Evolutionary conservation across 768 basidiomycete genomes (phyloP).

Genomic region (Hypholoma fasciculare): DNA sequence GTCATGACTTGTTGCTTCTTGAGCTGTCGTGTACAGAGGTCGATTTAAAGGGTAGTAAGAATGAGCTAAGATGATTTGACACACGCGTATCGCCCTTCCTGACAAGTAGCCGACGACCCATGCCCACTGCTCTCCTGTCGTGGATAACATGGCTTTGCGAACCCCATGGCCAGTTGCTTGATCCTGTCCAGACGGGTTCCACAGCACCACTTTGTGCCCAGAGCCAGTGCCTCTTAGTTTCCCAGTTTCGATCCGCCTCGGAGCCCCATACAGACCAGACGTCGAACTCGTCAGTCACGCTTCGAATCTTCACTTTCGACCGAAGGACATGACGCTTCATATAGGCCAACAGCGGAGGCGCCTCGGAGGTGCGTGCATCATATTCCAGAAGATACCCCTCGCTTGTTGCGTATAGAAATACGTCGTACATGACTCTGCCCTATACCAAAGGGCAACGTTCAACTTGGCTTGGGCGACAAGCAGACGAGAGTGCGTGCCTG

Average conservation of each 20-base stretch:
- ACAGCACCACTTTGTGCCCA: slow-evolving; percentile 72
- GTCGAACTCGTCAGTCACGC: slow-evolving; percentile 76
- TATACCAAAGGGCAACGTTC: slow-evolving; percentile 29
- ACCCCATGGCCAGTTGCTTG: slow-evolving; percentile 60
- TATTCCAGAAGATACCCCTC: slow-evolving; percentile 71
- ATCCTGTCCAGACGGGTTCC: slow-evolving; percentile 70
- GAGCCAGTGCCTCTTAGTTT: slow-evolving; percentile 38
- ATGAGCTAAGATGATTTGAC: slow-evolving; percentile 28
- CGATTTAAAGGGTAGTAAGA: neutral
- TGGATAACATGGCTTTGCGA: slow-evolving; percentile 46
- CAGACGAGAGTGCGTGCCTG: slow-evolving; percentile 50
- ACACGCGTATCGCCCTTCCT: slow-evolving; percentile 73
- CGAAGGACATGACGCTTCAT: slow-evolving; percentile 87
- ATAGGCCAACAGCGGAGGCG: slow-evolving; percentile 60
- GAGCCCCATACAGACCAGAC: slow-evolving; percentile 84
- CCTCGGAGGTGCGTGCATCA: slow-evolving; percentile 60
- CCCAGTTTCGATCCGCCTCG: slow-evolving; percentile 28
- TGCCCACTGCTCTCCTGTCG: slow-evolving; percentile 72
- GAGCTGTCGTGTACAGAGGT: slow-evolving; percentile 35
- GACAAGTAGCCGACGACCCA: slow-evolving; percentile 77
- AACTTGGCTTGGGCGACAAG: slow-evolving; percentile 5
- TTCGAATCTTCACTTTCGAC: slow-evolving; percentile 82
- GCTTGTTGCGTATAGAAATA: slow-evolving; percentile 75
- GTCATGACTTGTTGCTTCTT: slow-evolving; percentile 58
- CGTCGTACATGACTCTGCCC: slow-evolving; percentile 90